phyloP scores from a whole-genome alignment of 2,329 filamentous ascomycete species.

The Stemphylium lycopersici region DNA sequence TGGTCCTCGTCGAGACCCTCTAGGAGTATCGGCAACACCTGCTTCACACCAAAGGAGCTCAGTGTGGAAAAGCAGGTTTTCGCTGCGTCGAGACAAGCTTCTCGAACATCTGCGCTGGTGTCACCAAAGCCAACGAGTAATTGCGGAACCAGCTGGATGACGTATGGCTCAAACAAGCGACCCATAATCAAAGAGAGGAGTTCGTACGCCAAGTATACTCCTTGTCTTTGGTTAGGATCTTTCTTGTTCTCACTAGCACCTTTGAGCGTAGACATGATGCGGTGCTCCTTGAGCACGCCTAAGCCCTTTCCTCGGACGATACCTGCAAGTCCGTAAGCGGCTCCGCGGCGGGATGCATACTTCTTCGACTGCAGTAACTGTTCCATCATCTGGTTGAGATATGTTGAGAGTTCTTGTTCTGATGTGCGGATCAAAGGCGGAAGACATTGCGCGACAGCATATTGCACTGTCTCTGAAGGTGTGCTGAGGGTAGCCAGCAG shows the following conservation, averaged over 20 bases:
- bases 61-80: conserved; percentile 93
- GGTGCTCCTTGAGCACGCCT: conserved; percentile 78
- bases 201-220: conserved; percentile 88
- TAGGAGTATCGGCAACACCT: conserved; percentile 88
- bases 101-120: conserved; percentile 83
- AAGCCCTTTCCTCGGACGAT: conserved; percentile 89
- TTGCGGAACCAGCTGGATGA: conserved; percentile 93
- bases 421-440: conserved; percentile 88
- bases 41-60: conserved; percentile 94
- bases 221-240: conserved; percentile 85
- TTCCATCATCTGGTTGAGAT: conserved; percentile 80
- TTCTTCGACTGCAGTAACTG: conserved; percentile 85
- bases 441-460: conserved; percentile 91
- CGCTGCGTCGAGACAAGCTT: conserved; percentile 88
- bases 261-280: conserved; percentile 81
- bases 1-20: conserved; percentile 92
- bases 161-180: conserved; percentile 91
- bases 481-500: conserved; percentile 88
- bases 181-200: conserved; percentile 85
- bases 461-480: conserved; percentile 95
- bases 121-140: conserved; percentile 90
- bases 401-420: conserved; percentile 75
- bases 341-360: conserved; percentile 90
- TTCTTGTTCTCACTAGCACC: conserved; percentile 94
- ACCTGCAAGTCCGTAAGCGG: conserved; percentile 92